Evolutionary conservation across 805 yeast species (phyloP).

Genomic region (Hanseniaspora clermontiae): DNA sequence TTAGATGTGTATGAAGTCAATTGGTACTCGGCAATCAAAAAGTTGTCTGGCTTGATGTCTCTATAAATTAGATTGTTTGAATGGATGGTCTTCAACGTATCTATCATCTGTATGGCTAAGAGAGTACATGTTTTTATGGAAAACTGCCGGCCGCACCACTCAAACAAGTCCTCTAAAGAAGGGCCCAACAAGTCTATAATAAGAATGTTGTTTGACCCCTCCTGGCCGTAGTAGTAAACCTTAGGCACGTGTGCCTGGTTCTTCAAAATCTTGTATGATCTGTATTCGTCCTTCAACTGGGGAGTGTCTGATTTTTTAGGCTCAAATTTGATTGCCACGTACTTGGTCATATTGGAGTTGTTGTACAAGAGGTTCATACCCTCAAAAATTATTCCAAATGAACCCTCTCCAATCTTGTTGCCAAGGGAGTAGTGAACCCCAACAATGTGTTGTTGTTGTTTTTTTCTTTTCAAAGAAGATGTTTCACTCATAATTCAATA

Average conservation of each 20-base stretch:
- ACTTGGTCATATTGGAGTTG: conserved; percentile 18
- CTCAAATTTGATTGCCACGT: conserved; percentile 70
- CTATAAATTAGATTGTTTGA: conserved; percentile 65
- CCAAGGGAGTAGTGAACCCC: conserved; percentile 64
- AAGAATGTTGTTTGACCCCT: conserved; percentile 65
- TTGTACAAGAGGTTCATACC: conserved; percentile 62
- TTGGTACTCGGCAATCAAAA: conserved; percentile 38
- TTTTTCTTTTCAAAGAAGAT: conserved; percentile 7
- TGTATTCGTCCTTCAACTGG: conserved; percentile 66
- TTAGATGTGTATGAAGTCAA: conserved; percentile 17
- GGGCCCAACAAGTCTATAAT: conserved; percentile 72
- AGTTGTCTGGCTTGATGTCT: conserved; percentile 77
- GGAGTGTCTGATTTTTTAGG: conserved; percentile 75
- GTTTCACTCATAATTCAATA: conserved; percentile 3
- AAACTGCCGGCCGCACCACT: conserved; percentile 75
- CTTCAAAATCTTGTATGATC: conserved; percentile 60
- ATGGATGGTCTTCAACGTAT: conserved; percentile 58
- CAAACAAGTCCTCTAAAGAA: conserved; percentile 69
- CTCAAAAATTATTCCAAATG: conserved; percentile 74
- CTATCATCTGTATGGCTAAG: conserved; percentile 67
- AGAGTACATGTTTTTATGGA: conserved; percentile 60
- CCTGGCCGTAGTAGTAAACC: conserved; percentile 76
- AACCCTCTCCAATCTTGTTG: conserved; percentile 77
- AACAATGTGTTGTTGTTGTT: conserved; percentile 28
- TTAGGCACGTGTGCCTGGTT: conserved; percentile 67